Base-by-base conservation (phyloP, 129 eudicot species). In the Mikania micrantha region DNA sequence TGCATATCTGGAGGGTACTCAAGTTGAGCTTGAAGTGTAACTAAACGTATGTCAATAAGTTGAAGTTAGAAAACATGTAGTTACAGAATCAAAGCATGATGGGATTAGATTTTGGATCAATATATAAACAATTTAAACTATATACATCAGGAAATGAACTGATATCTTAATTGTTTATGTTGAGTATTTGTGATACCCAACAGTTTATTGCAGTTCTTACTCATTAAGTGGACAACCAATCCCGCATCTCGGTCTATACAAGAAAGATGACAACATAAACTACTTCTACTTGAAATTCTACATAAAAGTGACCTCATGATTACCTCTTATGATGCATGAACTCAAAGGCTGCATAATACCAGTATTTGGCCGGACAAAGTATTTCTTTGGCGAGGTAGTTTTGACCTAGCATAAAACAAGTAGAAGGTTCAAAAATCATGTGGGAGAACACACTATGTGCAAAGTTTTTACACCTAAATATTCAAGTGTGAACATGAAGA, bases 371-470 rank as follows among this genome's bases (percentile, higher is more conserved):
- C 96, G 90, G 47, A 91, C 97, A 75, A 80, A 91, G 83, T 85
- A 91, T 76, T 91, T 91, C 86, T 91, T 91, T 5, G 97, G 97
- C 13, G 97, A 91, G 65, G 97, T 91, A 22, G 97, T 91, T 84
- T 91, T 91, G 75, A 91, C 93, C 97, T 91, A 67, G 44, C 12
- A 73, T 64, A 62, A 24, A 39, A 38, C 22, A 52, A 21, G 13
- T 10, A 54, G 50, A 19, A 40, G 60, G 36, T 3, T 9, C 39
- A 57, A 8, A 22, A 32, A 19, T 57, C 32, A 58, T 58, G 10
- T 17, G 34, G n/a, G 49, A 17, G 75, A 41, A 24, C 20, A 27
- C 48, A 70, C 29, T 13, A 70, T 60, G 52, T 64, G 59, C 41
- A 10, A 28, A 17, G 66, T 15, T 36, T 56, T n/a, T 48, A 53